phyloP scores from a whole-genome alignment of 2,329 filamentous ascomycete species.

The Sporothrix pallida region DNA sequence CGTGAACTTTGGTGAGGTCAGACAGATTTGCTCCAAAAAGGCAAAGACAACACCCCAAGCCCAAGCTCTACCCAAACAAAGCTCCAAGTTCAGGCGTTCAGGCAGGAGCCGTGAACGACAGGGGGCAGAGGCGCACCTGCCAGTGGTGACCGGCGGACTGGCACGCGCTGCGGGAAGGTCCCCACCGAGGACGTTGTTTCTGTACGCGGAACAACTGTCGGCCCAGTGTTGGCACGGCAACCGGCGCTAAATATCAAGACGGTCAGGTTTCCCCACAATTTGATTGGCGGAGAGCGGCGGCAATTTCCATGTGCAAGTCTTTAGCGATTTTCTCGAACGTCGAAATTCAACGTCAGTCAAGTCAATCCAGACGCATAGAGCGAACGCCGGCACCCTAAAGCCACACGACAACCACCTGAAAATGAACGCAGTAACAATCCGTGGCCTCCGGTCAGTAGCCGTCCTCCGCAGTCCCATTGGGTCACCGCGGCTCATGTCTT shows the following conservation, averaged over 20 bases:
- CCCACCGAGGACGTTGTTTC: slow-evolving; percentile 30
- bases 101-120: slow-evolving; percentile 4
- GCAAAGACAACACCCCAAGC: not conserved
- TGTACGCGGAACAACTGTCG: slow-evolving; percentile 32
- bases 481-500: not conserved
- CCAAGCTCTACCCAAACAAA: slow-evolving; percentile 8
- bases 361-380: not conserved
- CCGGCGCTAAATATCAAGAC: slow-evolving; percentile 11
- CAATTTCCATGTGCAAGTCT: slow-evolving; percentile 24
- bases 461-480: not conserved
- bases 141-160: not conserved
- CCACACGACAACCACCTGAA: not conserved
- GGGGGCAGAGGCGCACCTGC: slow-evolving; percentile 3
- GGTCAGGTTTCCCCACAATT: slow-evolving; percentile 11
- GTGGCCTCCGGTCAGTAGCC: not conserved
- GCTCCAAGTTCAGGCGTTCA: not conserved
- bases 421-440: slow-evolving; percentile 12
- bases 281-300: slow-evolving; percentile 26
- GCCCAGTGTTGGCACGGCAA: slow-evolving; percentile 37
- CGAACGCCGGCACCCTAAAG: not conserved
- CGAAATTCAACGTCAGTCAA: slow-evolving; percentile 3
- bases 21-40: not conserved
- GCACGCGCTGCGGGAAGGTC: slow-evolving; percentile 20
- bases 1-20: slow-evolving; percentile 16
- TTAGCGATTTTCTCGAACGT: slow-evolving; percentile 4